phyloP scores from a whole-genome alignment of 1,284 basidiomycete genomes.

The Moniliophthora roreri region DNA sequence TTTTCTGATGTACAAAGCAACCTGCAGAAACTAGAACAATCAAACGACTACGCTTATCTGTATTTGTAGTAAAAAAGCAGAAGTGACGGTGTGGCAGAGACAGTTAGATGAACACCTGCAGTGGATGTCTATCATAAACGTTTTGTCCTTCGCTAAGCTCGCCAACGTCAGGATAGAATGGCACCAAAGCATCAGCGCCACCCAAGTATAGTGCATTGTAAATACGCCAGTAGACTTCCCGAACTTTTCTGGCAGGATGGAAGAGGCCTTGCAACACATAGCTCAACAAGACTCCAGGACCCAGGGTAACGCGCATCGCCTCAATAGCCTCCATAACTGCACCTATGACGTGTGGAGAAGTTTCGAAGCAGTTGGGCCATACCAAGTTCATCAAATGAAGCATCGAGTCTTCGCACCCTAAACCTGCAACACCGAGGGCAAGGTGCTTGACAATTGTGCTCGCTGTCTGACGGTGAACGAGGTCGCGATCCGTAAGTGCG shows the following conservation, averaged over 20 bases:
- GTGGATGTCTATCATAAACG: constrained; percentile 81
- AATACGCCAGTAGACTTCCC: constrained; percentile 94
- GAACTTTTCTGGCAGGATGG: constrained; percentile 95
- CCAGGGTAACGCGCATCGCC: constrained; percentile 93
- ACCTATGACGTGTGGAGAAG: constrained; percentile 96
- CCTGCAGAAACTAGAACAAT: not conserved
- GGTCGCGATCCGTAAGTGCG: constrained; percentile 95
- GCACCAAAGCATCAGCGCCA: constrained; percentile 87
- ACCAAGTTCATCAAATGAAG: constrained; percentile 97
- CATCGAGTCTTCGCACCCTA: constrained; percentile 98
- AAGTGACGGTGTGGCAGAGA: not conserved
- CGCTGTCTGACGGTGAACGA: constrained; percentile 97
- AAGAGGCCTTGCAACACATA: constrained; percentile 92
- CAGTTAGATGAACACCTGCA: constrained; percentile 77
- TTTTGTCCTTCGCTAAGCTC: constrained; percentile 89
- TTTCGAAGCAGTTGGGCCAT: constrained; percentile 99
- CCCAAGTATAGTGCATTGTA: constrained; percentile 93
- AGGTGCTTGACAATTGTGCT: constrained; percentile 99
- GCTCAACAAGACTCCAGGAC: constrained; percentile 89
- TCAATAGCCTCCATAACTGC: constrained; percentile 97
- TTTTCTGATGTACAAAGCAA: not conserved
- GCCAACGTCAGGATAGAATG: constrained; percentile 90
- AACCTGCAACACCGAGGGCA: constrained; percentile 93
- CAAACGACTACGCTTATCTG: not conserved
- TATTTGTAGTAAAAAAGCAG: not conserved